Evolutionary conservation across 352 stramenopile species (phyloP), one percentile per base, ranked within the genome.

Genomic region (Phytopythium helicoides): DNA sequence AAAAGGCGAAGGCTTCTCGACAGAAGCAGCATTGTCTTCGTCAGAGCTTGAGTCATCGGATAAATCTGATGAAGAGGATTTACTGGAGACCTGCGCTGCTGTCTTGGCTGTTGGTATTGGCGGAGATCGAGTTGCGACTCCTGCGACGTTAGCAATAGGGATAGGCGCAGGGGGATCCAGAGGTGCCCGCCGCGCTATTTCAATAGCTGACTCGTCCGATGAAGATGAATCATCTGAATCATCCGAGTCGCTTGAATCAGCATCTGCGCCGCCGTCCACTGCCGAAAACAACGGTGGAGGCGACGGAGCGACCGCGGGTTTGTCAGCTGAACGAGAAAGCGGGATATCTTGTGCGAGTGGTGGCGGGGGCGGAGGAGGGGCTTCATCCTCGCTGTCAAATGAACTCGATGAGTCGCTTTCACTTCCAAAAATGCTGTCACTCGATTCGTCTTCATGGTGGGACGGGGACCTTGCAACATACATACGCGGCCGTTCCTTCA

Each of bases 361-460:
- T 36, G 75, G 71, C 5, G 74, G 75, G 4, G 75, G 75, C 47
- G 71, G 31, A 3, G 62, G 74, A 18, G 74, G 71, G 36, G 64
- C 54, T 26, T 68, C 60, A 7, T 66, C 70, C n/a, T 85, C 74
- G 9, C 46, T 64, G 18, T 76, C 73, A 16, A 66, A 78, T 4
- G 60, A 83, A 26, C 61, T 65, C 6, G 68, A 71, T 8, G 74
- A 89, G 6, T 92, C 81, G 47, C 74, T 81, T 49, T 84, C 72
- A 38, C 83, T 93, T 37, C 81, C 85, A 58, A 92, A 89, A 25
- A 95, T 92, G 54, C 81, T 92, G 66, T 95, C 85, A 39, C 82
- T 93, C 3, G 85, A 95, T 56, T 94, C 85, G 11, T 88, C 79
- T 56, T 92, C 81, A 19, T 90, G 67, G 18, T 81, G 62, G 4